These are phyloP conservation scores for Metschnikowia rubicola DNA, from an alignment of 805 yeast species.

Conservation along the genomic window DNA sequence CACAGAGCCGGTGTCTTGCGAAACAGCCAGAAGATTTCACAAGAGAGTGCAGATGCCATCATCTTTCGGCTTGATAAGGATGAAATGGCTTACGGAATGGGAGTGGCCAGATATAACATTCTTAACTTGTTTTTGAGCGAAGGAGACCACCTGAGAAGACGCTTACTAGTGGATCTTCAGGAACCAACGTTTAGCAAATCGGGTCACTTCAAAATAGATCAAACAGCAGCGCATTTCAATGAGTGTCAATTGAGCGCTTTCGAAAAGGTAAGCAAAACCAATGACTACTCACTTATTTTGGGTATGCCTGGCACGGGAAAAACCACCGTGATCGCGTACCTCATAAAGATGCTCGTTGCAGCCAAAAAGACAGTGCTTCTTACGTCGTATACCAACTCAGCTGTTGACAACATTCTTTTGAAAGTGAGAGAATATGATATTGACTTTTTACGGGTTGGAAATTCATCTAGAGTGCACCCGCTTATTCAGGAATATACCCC, in stretches of 20 bases:
- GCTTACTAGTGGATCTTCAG: slow-evolving; percentile 51
- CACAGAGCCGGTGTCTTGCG: slow-evolving; percentile 19
- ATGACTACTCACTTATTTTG: slow-evolving; percentile 75
- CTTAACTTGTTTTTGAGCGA: slow-evolving; percentile 58
- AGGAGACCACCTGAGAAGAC: slow-evolving; percentile 45
- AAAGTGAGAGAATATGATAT: slow-evolving; percentile 49
- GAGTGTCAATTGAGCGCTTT: slow-evolving; percentile 71
- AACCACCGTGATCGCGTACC: slow-evolving; percentile 80
- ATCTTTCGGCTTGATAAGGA: slow-evolving; percentile 75
- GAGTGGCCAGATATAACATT: slow-evolving; percentile 72
- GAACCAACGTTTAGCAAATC: slow-evolving; percentile 40
- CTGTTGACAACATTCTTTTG: slow-evolving; percentile 86
- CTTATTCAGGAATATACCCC: slow-evolving; percentile 54
- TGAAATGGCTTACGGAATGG: slow-evolving; percentile 69
- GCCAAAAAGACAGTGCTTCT: slow-evolving; percentile 67
- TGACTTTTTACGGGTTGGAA: slow-evolving; percentile 66
- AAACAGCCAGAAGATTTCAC: slow-evolving; percentile 7
- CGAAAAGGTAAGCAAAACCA: slow-evolving; percentile 55
- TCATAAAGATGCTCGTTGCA: slow-evolving; percentile 59
- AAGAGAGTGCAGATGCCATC: slow-evolving; percentile 4
- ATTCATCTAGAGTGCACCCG: slow-evolving; percentile 55
- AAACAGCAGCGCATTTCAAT: slow-evolving; percentile 44
- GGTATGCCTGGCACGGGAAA: slow-evolving; percentile 99
- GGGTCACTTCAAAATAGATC: slow-evolving; percentile 22
- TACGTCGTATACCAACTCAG: slow-evolving; percentile 90